A percentile compares a stretch with the other conserved stretches of the same genome.
phyloP scores from a whole-genome alignment of 208 protist species.

The Lotmaria passim region DNA sequence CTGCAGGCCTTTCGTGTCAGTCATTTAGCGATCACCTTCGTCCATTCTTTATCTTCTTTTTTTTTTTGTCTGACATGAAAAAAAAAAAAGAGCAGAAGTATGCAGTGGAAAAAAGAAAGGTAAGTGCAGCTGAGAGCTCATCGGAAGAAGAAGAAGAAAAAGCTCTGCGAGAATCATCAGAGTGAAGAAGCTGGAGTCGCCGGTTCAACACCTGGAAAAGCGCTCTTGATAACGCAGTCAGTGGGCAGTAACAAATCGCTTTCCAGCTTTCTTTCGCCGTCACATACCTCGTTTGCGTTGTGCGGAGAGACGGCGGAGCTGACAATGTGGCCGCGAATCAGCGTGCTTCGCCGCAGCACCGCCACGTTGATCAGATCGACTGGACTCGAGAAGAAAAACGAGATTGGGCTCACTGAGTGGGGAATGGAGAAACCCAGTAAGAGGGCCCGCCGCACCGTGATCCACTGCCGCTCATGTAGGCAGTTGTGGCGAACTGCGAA shows the following conservation, averaged over 20 bases:
- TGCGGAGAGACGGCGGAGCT: background rate
- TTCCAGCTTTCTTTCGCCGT: background rate
- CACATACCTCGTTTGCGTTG: background rate
- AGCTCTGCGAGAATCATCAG: background rate
- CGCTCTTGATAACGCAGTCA: background rate
- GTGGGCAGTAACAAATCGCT: background rate
- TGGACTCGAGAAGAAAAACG: background rate
- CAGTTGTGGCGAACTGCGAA: conserved; percentile 53
- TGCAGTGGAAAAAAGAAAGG: background rate
- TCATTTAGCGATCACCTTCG: too few relatives aligned
- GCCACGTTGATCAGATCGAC: conserved; percentile 35
- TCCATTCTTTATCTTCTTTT: too few relatives aligned
- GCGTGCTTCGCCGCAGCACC: conserved; percentile 21
- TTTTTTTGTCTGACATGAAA: too few relatives aligned
- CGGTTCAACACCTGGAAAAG: background rate
- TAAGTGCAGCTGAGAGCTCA: background rate
- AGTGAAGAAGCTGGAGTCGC: background rate
- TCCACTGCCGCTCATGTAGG: conserved; percentile 57
- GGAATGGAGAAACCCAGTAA: conserved; percentile 15
- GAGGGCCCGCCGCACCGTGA: conserved; percentile 35
- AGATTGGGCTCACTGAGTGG: conserved; percentile 21
- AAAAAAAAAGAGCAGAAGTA: background rate
- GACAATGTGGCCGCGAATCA: conserved; percentile 7
- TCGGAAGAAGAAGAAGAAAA: background rate
- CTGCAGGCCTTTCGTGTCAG: too few relatives aligned